Evolutionary conservation across 179 eudicot species (phyloP), one percentile per base, ranked within the genome.

Genomic region (Silene coronaria): DNA sequence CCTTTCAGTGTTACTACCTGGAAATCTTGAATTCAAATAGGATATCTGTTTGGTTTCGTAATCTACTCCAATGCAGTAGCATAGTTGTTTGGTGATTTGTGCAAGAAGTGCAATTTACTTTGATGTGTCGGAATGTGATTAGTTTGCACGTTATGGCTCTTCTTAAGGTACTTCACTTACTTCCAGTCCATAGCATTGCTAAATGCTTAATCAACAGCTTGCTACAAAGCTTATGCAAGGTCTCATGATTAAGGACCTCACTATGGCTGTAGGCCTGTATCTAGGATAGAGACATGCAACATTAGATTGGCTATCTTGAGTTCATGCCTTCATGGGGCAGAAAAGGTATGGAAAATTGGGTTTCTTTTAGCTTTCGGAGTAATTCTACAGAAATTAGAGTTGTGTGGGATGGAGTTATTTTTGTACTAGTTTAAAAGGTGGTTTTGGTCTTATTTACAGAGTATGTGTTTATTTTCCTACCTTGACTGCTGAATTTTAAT

Each of bases 1-100:
- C 58, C 22, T 28, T 32, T 51, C 19, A n/a, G 12, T 28, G 53
- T 72, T 6, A 57, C 13, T 71, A 53, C 63, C 63, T 71, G 13
- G 74, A 71, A 26, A 24, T 70, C n/a, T 71, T 14, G 74, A 71
- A 26, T 51, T 70, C n/a, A 23, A 59, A 42, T 71, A 71, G 45
- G 28, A 17, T 26, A 27, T 70, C 7, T 60, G 34, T 24, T 70
- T 76, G 57, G 8, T 26, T 23, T 23, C 0, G 13, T 17, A 14
- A 34, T 24, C 66, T 9, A 4, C 22, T 53, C 66, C 17, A 34
- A 14, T 65, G 45, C 27, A 36, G 11, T 60, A 60, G 24, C 7
- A n/a, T 32, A 28, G 34, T 30, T 46, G 59, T 60, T 48, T 11
- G 19, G 38, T 32, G 24, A 21, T 10, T 24, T 17, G 65, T 16